Evolutionary conservation across 495 filamentous ascomycete genomes (phyloP), one percentile per base, ranked within the genome.

Genomic region (Pyrenula massariospora): DNA sequence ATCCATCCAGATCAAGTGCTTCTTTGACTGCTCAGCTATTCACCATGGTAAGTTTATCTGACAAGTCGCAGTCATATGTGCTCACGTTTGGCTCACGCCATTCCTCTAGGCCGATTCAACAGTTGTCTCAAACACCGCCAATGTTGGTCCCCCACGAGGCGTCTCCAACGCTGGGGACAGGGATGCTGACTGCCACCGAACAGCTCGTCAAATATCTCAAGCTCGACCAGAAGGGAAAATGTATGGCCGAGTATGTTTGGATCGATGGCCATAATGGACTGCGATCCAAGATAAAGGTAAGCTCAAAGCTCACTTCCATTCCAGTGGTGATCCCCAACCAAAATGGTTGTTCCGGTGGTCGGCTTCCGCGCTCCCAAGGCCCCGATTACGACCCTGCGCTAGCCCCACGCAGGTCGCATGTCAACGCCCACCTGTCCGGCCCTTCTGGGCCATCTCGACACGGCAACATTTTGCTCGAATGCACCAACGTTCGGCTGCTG

Each of bases 231-330:
- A 87, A 86, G 65, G 91, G 90, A 67, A 74, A 67, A 36, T 73
- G 90, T 62, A 88, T 92, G 67, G 90, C 90, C 58, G 93, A 98
- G 76, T 98, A 96, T 79, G 84, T 98, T 77, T 98, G 93, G 93
- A 91, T 98, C 65, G 93, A 98, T 70, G 72, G 82, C 62, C 68
- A 70, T 58, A 86, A 85, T 66, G 86, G 84, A 59, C 77, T 85
- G 62, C 88, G 91, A 59, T 91, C 88, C 68, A 96, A 96, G 76
- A 87, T 87, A 63, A 91, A 90, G 83, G 93, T 95, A 76, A 77
- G 89, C 74, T 58, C 25, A 57, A 51, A 49, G 22, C 42, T 59
- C 22, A 48, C 57, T 54, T 12, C 36, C 52, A 47, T 22, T 55
- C 54, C 54, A 48, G 19, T 48, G 42, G 11, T 19, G 19, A 11